These are phyloP conservation scores for Lophiostoma macrostomum DNA, from an alignment of 495 filamentous ascomycete genomes.

Conservation along the genomic window DNA sequence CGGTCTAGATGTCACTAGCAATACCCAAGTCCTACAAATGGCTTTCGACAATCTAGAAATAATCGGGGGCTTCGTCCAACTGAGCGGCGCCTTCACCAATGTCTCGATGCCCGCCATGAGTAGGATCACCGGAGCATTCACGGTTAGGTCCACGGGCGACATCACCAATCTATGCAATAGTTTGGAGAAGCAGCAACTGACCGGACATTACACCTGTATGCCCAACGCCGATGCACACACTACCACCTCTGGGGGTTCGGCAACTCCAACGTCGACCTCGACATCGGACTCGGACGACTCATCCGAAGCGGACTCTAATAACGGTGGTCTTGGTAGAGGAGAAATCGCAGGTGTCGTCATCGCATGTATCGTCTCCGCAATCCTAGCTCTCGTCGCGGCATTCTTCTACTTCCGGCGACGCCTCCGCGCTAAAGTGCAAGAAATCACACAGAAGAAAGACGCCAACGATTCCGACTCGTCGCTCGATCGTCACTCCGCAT, in stretches of 20 bases:
- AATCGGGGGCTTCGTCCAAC: slow-evolving; percentile 14
- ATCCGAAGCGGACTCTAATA: not conserved
- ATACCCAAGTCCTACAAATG: not conserved
- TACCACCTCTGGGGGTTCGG: too few relatives aligned
- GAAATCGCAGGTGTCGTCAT: slow-evolving; percentile 1
- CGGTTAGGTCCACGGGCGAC: slow-evolving; percentile 12
- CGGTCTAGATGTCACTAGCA: slow-evolving; percentile 6
- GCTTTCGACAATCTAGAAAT: slow-evolving; percentile 4
- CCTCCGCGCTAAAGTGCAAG: slow-evolving; percentile 7
- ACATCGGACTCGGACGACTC: too few relatives aligned
- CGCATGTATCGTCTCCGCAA: not conserved
- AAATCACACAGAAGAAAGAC: slow-evolving; percentile 8
- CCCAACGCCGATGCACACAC: not conserved
- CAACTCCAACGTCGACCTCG: too few relatives aligned
- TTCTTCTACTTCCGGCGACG: slow-evolving; percentile 12
- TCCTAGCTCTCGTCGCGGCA: not conserved
- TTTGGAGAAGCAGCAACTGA: slow-evolving; percentile 3
- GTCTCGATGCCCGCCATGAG: slow-evolving; percentile 20
- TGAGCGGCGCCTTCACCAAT: slow-evolving; percentile 19
- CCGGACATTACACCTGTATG: slow-evolving; percentile 16
- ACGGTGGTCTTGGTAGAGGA: not conserved
- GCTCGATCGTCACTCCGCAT: not conserved
- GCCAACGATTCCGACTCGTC: not conserved
- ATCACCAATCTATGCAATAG: slow-evolving; percentile 7
- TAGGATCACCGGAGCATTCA: slow-evolving; percentile 15